Evolutionary conservation across 140 eudicot genomes (phyloP), one percentile per base, ranked within the genome.

Genomic region (Anethum foeniculum): DNA sequence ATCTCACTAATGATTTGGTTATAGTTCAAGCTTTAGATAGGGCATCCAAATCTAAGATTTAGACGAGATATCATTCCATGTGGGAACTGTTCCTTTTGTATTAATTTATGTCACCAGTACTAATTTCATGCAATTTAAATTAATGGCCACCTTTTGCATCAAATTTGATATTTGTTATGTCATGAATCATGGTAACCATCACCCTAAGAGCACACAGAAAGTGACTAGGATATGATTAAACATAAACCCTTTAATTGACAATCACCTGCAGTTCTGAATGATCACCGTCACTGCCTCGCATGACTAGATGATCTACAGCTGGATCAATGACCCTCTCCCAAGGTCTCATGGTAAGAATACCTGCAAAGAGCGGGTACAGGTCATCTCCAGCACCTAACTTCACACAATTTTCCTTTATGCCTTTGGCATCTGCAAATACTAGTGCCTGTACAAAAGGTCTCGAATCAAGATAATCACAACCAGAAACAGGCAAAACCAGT

Each of bases 341-440:
- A 38, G 99, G 99, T 80, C 93, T 89, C 99, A 94, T 94, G 71
- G 97, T 94, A 71, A 94, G 95, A 80, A 92, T 88, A 80, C 96
- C 98, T 21, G 98, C 98, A 89, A 92, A 92, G 15, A 94, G 75
- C 71, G 90, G 92, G 75, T 92, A 94, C 80, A 94, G 91, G 80
- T 94, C 97, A 65, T 94, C 97, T 44, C 98, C 98, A 74, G 98
- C 98, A 77, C 98, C 98, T 73, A 94, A 77, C 74, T 92, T 94
- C 56, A 72, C 82, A 80, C 96, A 83, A 77, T 92, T 85, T 85
- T 90, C 96, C 83, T 89, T 94, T 47, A 94, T 92, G 80, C 89
- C 89, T 8, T 89, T 84, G 39, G 88, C 94, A 88, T 94, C 98
- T 71, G 97, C 92, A 54, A 92, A 89, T 67, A 94, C 83, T 77